A percentile compares a stretch with the other conserved stretches of the same genome.
phyloP scores from a whole-genome alignment of 768 basidiomycete genomes.

The Stropharia rugosoannulata region DNA sequence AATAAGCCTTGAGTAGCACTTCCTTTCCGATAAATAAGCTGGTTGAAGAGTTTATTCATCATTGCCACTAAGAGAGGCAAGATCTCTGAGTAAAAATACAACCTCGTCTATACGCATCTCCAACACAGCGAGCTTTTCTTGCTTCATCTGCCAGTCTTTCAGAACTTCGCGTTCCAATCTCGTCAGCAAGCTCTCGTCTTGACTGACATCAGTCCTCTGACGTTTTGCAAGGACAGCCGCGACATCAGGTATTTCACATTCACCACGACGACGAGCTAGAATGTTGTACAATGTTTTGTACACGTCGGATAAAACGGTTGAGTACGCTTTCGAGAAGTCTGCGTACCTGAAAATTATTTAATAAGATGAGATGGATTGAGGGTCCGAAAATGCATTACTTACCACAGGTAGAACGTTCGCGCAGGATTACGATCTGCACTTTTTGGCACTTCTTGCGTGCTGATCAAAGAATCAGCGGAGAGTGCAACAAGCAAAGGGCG shows the following conservation, averaged over 20 bases:
- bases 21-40: not conserved
- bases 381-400: slow-evolving; percentile 9
- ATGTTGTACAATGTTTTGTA: slow-evolving; percentile 95
- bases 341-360: slow-evolving; percentile 64
- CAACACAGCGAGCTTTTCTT: slow-evolving; percentile 73
- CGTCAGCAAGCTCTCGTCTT: slow-evolving; percentile 67
- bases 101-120: slow-evolving; percentile 87
- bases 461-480: slow-evolving; percentile 79
- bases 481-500: slow-evolving; percentile 79
- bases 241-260: slow-evolving; percentile 64
- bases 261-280: slow-evolving; percentile 66
- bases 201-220: slow-evolving; percentile 80
- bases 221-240: slow-evolving; percentile 78
- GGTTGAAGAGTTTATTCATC: slow-evolving; percentile 40
- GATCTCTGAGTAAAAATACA: slow-evolving; percentile 86
- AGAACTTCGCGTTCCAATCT: slow-evolving; percentile 76
- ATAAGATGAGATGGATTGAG: not conserved
- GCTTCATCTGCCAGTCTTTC: slow-evolving; percentile 69
- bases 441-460: slow-evolving; percentile 91
- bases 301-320: slow-evolving; percentile 69
- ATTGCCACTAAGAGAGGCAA: slow-evolving; percentile 47
- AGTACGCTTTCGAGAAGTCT: slow-evolving; percentile 81
- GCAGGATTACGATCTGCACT: slow-evolving; percentile 88
- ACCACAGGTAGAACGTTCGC: slow-evolving; percentile 93
- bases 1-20: not conserved